Base-by-base conservation (phyloP, 345 rosid species). In the Populus euphratica region DNA sequence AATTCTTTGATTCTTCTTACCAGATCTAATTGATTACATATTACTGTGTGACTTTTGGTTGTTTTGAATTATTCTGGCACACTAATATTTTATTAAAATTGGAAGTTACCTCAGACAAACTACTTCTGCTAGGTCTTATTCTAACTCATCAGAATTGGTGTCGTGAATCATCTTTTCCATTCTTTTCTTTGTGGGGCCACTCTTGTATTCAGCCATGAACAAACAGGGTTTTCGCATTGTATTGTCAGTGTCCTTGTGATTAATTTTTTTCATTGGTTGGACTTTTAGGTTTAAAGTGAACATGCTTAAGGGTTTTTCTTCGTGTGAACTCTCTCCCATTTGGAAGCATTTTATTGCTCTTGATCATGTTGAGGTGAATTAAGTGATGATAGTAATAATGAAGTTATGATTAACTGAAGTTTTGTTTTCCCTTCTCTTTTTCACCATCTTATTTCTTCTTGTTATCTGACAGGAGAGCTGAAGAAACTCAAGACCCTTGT, bases 401-500 rank as follows among this genome's bases (percentile, higher is more conserved):
- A 13, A 35, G 52, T 9, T 43, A 39, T 62, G 21, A 41, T 31
- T 66, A 50, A 20, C 33, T 25, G 16, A 70, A 29, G 23, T 8
- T 54, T 8, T 17, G 17, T 25, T 36, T 4, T 25, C 1, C 33
- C 10, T 6, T 76, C 39, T 31, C 70, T 44, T 39, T 68, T 8
- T 61, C 21, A 23, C 25, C 9, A 76, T 56, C 75, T 77, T 70
- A 64, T 27, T 44, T 77, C 38, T 10, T 20, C 63, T 39, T 47
- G 52, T 77, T 68, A 41, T 69, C 43, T 67, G 61, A 78, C 84
- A 96, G 99, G 92, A 63, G 93, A 96, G 87, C 84, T 96, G 81
- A 85, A 83, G 82, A 91, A 85, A 73, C 86, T 93, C 52, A 93
- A 82, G 82, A 83, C 69, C 65, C 91, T 91, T 79, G 87, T 91